phyloP scores from a whole-genome alignment of 225 moss, liverwort and hornwort genomes.

The Sphagnum tenellum region DNA sequence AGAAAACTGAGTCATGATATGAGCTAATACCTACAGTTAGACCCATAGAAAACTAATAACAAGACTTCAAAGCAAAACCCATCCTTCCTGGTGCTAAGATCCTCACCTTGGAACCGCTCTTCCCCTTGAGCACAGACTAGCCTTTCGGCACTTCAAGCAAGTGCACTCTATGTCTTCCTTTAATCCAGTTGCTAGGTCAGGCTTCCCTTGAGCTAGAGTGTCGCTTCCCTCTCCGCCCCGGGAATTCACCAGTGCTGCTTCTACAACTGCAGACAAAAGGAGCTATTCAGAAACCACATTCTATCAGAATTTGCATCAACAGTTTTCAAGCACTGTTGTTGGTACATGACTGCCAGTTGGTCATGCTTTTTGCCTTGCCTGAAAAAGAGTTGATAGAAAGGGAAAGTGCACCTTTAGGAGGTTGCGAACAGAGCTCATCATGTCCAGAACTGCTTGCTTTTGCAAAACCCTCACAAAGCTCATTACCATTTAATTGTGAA shows the following conservation, averaged over 20 bases:
- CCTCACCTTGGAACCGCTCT: constrained; percentile 68
- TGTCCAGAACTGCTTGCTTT: constrained; percentile 15
- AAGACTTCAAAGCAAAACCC: not conserved
- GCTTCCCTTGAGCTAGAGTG: constrained; percentile 15
- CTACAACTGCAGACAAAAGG: constrained; percentile 8
- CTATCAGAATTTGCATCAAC: not conserved
- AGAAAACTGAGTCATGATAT: too few relatives aligned
- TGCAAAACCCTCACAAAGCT: constrained; percentile 16
- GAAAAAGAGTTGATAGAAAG: too few relatives aligned
- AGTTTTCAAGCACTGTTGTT: not conserved
- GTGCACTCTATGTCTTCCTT: constrained; percentile 40
- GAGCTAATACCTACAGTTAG: not conserved
- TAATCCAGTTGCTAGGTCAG: constrained; percentile 20
- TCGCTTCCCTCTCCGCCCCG: constrained; percentile 20
- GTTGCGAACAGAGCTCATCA: constrained; percentile 12
- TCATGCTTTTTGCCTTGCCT: too few relatives aligned
- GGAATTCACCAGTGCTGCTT: constrained; percentile 10
- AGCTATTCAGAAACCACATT: not conserved
- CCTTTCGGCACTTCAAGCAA: constrained; percentile 51
- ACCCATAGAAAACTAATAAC: constrained; percentile 4
- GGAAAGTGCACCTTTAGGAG: constrained; percentile 17
- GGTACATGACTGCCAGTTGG: not conserved
- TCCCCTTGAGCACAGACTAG: constrained; percentile 41
- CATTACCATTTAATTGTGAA: constrained; percentile 11
- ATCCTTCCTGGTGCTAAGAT: too few relatives aligned